Conservation (phyloP, 2,329 filamentous ascomycete species). For the Teratosphaeria nubilosa region DNA sequence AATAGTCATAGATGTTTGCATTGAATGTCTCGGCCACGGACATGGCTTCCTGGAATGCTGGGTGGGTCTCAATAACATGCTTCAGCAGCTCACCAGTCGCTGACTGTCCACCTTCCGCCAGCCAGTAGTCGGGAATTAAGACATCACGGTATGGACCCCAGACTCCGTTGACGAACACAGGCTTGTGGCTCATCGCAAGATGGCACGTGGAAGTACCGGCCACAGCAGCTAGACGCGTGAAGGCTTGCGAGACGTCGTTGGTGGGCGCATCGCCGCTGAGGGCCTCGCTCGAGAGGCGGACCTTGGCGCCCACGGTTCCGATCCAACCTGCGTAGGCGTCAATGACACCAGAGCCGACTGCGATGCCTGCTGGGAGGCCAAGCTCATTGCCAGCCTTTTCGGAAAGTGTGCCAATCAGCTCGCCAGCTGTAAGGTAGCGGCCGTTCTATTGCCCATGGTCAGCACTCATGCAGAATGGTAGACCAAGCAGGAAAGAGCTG, state of each 20-base stretch:
- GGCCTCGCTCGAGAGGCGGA: constrained; percentile 55
- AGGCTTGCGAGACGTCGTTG: constrained; percentile 86
- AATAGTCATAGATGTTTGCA: constrained; percentile 86
- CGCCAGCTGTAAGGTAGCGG: constrained; percentile 80
- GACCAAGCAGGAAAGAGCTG: constrained; percentile 14
- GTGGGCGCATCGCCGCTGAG: constrained; percentile 58
- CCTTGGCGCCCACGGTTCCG: constrained; percentile 94
- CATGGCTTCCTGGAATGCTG: constrained; percentile 71
- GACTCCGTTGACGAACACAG: constrained; percentile 88
- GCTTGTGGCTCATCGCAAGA: constrained; percentile 84
- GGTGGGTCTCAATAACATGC: constrained; percentile 90
- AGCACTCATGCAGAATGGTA: constrained; percentile 10
- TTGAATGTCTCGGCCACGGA: constrained; percentile 72
- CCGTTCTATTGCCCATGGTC: constrained; percentile 59
- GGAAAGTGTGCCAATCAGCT: constrained; percentile 76
- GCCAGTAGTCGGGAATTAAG: constrained; percentile 83
- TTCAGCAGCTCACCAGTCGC: constrained; percentile 91
- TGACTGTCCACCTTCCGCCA: constrained; percentile 94
- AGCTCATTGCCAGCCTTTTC: constrained; percentile 75
- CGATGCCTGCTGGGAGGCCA: constrained; percentile 75
- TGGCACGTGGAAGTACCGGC: constrained; percentile 97
- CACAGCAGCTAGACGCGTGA: constrained; percentile 83
- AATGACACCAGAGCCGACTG: constrained; percentile 91
- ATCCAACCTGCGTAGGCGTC: constrained; percentile 99
- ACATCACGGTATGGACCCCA: constrained; percentile 98